Evolutionary conservation across 305 asterid genomes (phyloP).

Genomic region (Caryopteris hybrid): DNA sequence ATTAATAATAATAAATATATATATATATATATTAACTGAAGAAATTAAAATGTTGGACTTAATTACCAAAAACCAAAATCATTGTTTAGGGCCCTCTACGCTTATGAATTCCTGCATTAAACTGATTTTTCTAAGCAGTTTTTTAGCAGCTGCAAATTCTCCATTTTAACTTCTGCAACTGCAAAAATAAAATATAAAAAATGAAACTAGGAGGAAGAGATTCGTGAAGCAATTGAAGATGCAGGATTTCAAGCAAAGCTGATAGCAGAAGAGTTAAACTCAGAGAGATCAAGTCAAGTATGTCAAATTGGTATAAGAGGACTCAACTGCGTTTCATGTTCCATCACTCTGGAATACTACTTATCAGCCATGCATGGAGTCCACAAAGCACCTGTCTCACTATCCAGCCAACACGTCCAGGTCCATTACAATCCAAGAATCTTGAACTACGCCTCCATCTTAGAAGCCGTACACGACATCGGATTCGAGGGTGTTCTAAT

Average conservation of each 20-base stretch:
- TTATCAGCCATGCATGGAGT: slow-evolving; percentile 44
- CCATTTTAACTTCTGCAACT: too few species aligned
- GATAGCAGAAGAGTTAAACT: slow-evolving; percentile 35
- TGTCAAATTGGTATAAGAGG: slow-evolving; percentile 53
- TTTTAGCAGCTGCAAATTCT: too few species aligned
- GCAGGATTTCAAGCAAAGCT: slow-evolving; percentile 63
- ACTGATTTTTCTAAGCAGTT: too few species aligned
- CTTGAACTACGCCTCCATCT: slow-evolving; percentile 29
- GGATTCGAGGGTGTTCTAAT: slow-evolving; percentile 59
- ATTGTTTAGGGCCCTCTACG: too few species aligned
- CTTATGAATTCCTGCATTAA: too few species aligned
- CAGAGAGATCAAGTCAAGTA: slow-evolving; percentile 31
- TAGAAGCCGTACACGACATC: slow-evolving; percentile 34
- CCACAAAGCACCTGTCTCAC: slow-evolving; percentile 30
- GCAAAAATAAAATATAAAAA: too few species aligned
- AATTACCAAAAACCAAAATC: too few species aligned
- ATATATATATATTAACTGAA: too few species aligned
- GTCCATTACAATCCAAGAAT: slow-evolving; percentile 42
- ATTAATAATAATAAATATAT: too few species aligned
- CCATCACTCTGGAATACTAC: slow-evolving; percentile 49
- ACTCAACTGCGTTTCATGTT: slow-evolving; percentile 67
- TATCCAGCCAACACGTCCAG: slow-evolving; percentile 30
- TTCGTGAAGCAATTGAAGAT: slow-evolving; percentile 68
- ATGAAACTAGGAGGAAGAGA: slow-evolving; percentile 53
- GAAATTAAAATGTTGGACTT: too few species aligned